Conservation (phyloP, 2,329 filamentous ascomycete species). For the Ceratocystis harringtonii region DNA sequence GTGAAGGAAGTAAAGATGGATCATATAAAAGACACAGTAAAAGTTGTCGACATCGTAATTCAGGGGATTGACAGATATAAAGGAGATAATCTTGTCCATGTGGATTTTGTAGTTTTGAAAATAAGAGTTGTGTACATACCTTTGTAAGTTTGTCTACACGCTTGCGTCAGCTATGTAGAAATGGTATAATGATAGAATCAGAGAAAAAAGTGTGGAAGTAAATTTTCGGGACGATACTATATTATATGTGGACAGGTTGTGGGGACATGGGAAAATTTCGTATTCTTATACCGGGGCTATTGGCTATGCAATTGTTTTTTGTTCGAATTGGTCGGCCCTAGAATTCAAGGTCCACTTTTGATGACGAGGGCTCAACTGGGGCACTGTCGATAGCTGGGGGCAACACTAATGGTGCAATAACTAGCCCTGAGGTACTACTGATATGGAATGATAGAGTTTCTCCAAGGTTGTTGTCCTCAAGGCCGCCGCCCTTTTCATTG, state of each 20-base stretch:
- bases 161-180: conserved; percentile 13
- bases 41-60: conserved; percentile 30
- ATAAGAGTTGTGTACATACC: background rate
- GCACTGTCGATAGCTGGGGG: conserved; percentile 65
- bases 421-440: conserved; percentile 62
- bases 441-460: conserved; percentile 86
- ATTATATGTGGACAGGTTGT: background rate
- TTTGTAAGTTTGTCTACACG: conserved; percentile 16
- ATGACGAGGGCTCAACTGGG: conserved; percentile 20
- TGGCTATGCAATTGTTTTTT: background rate
- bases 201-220: conserved; percentile 17
- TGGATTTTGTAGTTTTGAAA: background rate
- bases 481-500: conserved; percentile 75
- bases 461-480: conserved; percentile 49
- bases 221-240: background rate
- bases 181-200: conserved; percentile 1
- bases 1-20: conserved; percentile 4
- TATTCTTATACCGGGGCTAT: background rate
- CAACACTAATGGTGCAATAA: conserved; percentile 76
- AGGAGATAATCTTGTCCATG: conserved; percentile 16
- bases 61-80: conserved; percentile 46
- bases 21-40: conserved; percentile 17
- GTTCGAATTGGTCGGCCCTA: background rate
- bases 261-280: conserved; percentile 6
- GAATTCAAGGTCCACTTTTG: conserved; percentile 28